Evolutionary conservation across 73 alveolate genomes (phyloP).

Genomic region (Tetrahymena elliotti): DNA sequence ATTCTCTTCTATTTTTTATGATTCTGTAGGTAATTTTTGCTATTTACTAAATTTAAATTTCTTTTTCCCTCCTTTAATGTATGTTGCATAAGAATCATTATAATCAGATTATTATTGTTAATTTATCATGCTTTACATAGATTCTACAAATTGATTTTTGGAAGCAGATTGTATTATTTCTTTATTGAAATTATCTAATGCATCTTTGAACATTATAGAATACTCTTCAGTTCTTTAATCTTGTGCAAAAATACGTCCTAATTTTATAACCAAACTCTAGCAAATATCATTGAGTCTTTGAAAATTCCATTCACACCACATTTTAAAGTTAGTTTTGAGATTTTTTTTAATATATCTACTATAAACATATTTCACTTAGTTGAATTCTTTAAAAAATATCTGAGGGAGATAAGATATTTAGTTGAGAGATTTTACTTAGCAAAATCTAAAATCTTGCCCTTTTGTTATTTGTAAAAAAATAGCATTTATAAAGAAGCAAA

Average conservation of each 20-base stretch:
- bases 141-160: background rate
- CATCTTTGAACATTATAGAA: background rate
- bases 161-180: background rate
- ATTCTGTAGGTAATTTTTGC: background rate
- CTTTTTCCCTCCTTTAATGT: background rate
- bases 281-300: background rate
- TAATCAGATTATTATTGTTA: background rate
- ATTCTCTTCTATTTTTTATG: background rate
- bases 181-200: background rate
- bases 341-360: background rate
- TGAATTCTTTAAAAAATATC: background rate
- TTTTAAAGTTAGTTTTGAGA: background rate
- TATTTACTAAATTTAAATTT: background rate
- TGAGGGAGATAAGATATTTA: background rate
- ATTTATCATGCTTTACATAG: background rate
- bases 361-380: background rate
- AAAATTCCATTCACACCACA: background rate
- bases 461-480: background rate
- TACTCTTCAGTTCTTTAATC: background rate
- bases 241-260: background rate
- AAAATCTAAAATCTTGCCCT: background rate
- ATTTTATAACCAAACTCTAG: background rate
- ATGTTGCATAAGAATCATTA: background rate
- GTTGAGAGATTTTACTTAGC: background rate
- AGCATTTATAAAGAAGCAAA: background rate